Base-by-base conservation (phyloP, 345 rosid species). In the Aegle marmelos region DNA sequence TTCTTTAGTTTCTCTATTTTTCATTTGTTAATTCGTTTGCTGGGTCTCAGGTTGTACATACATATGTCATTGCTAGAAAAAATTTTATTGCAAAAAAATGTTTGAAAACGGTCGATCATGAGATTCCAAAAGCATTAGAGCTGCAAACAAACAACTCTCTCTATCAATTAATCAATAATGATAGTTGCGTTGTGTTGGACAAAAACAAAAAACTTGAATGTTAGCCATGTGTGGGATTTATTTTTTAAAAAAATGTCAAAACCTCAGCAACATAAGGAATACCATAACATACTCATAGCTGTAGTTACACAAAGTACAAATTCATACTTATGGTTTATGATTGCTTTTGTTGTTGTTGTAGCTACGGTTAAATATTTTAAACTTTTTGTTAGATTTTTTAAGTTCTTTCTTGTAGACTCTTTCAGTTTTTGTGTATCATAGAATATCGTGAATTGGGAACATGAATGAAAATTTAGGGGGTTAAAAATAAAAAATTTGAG, bases 201-300 rank as follows among this genome's bases (percentile, higher is more conserved):
- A 6, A 41, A 41, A 41, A 41, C 0, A 28, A 25, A 25, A 28
- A 69, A 0, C 22, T 14, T 50, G 56, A 16, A 50, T 4, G 21
- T 14, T 0, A 50, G 4, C 56, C 16, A 39, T 9, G 13, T 9
- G 48, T 39, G 10, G 48, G 10, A 39, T 9, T 39, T 39, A 39
- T 39, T 39, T 39, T 39, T 39, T 9, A 0, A 0, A 0, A 39
- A 39, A 39, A 39, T 9, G 3, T 1, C 24, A 54, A 16, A 54
- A 54, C 0, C 0, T 25, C 27, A 10, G 0, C 4, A 10, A 25
- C 11, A 39, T 39, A 0, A 39, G 11, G 0, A 39, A 0, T 39
- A 39, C 9, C 0, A 39, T 39, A 39, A 39, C 0, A 39, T 39
- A 9, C 48, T 39, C 48, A 9, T 0, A 9, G 48, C 48, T 39